Evolutionary conservation across 345 rosid species (phyloP).

Genomic region (Bruguiera parviflora): DNA sequence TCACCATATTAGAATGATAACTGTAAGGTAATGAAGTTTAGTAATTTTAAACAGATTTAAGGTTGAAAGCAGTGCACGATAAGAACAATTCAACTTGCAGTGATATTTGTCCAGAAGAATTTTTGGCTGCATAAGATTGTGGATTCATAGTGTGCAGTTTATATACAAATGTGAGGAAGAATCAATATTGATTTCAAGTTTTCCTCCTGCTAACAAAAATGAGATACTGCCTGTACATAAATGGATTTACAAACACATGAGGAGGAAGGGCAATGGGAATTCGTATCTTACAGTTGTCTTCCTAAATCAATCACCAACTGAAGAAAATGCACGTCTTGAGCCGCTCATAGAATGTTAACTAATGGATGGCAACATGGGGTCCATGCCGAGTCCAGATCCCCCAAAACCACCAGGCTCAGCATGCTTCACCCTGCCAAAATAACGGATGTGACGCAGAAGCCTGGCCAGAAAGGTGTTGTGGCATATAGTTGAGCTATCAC

Average conservation of each 20-base stretch:
- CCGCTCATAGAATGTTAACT: constrained; percentile 29
- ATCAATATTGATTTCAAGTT: not conserved
- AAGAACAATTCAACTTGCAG: not conserved
- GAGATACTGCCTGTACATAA: constrained; percentile 27
- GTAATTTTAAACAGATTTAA: no score
- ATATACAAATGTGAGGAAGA: constrained; percentile 28
- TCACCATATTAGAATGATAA: no score
- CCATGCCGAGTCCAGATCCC: constrained; percentile 82
- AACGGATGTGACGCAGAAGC: constrained; percentile 80
- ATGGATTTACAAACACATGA: constrained; percentile 12
- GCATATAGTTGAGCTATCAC: constrained; percentile 95
- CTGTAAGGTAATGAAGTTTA: no score
- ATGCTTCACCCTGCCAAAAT: constrained; percentile 84
- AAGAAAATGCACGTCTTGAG: not conserved
- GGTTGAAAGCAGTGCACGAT: no score
- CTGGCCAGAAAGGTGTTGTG: constrained; percentile 91
- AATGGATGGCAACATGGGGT: constrained; percentile 86
- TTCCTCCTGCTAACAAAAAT: constrained; percentile 11
- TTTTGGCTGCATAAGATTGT: constrained; percentile 5
- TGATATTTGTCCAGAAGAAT: not conserved
- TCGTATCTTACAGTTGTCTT: not conserved
- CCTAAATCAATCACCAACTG: constrained; percentile 15
- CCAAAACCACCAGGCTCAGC: constrained; percentile 75
- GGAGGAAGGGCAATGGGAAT: constrained; percentile 2
- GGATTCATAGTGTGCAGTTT: constrained; percentile 15